A percentile compares a stretch with the other conserved stretches of the same genome.
phyloP scores from a whole-genome alignment of 2,329 filamentous ascomycete species.

The Cadophora sp. region DNA sequence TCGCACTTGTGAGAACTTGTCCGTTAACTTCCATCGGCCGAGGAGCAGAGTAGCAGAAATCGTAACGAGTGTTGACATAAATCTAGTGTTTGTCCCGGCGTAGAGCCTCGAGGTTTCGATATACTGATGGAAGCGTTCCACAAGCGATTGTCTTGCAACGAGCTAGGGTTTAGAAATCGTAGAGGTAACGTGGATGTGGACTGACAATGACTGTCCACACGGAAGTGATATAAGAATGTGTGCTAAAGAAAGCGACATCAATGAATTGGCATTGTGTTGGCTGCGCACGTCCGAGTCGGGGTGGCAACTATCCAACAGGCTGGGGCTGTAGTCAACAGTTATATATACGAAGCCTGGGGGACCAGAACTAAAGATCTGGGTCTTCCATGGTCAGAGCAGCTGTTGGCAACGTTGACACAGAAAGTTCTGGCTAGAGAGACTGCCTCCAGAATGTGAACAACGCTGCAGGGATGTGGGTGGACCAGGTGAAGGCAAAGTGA shows the following conservation, averaged over 20 bases:
- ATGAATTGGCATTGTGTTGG: not conserved
- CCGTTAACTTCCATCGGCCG: conserved; percentile 8
- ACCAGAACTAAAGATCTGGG: not conserved
- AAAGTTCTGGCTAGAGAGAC: not conserved
- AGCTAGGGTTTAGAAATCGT: not conserved
- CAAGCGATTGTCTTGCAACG: not conserved
- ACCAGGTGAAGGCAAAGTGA: conserved; percentile 6
- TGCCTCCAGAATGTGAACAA: not conserved
- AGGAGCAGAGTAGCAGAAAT: not conserved
- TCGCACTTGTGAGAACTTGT: not conserved
- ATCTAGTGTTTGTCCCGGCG: not conserved
- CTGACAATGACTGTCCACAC: not conserved
- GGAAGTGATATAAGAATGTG: not conserved
- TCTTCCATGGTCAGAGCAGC: not conserved
- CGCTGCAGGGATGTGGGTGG: not conserved
- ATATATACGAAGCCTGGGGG: not conserved
- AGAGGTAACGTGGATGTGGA: not conserved
- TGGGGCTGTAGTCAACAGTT: not conserved
- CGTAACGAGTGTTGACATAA: not conserved
- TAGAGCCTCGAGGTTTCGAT: not conserved
- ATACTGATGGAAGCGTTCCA: not conserved
- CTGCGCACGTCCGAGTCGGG: not conserved
- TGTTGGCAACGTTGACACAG: conserved; percentile 1
- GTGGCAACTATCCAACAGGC: conserved; percentile 2
- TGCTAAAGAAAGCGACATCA: not conserved